These are phyloP conservation scores for Fusarium buharicum DNA, from an alignment of 2,329 filamentous ascomycete genomes.

Conservation along the genomic window DNA sequence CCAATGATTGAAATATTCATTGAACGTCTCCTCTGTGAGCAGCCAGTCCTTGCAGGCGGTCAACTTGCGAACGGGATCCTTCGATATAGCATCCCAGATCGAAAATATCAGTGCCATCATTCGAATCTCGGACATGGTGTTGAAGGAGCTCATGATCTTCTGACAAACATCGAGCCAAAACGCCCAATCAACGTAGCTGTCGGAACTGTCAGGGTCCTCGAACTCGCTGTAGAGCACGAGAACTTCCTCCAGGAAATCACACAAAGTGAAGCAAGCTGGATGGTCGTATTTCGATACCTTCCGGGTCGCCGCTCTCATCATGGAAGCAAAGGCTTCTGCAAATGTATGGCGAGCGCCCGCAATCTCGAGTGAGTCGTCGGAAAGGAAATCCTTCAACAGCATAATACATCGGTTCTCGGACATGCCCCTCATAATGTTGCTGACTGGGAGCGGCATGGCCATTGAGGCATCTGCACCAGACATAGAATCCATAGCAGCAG, in stretches of 20 bases:
- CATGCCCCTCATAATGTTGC: conserved; percentile 81
- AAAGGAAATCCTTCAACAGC: conserved; percentile 82
- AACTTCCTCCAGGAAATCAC: conserved; percentile 88
- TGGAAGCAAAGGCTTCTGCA: conserved; percentile 76
- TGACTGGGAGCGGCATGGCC: conserved; percentile 70
- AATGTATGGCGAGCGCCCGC: conserved; percentile 71
- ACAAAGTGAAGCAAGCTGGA: conserved; percentile 86
- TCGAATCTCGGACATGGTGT: conserved; percentile 89
- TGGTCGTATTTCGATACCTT: conserved; percentile 84
- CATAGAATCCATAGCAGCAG: conserved; percentile 57
- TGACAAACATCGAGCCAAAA: conserved; percentile 88
- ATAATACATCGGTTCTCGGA: conserved; percentile 88
- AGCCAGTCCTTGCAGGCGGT: conserved; percentile 79
- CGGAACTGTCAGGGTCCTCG: conserved; percentile 54
- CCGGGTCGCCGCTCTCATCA: conserved; percentile 79
- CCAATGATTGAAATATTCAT: conserved; percentile 90
- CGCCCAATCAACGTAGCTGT: conserved; percentile 73
- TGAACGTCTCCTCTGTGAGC: conserved; percentile 78
- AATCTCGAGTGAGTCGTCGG: conserved; percentile 54
- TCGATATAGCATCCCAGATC: conserved; percentile 78
- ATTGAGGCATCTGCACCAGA: conserved; percentile 72
- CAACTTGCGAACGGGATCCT: conserved; percentile 73
- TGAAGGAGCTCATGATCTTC: conserved; percentile 82
- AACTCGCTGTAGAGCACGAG: conserved; percentile 69
- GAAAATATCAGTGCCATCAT: conserved; percentile 84